Base-by-base conservation (phyloP, 1,284 basidiomycete genomes). In the Leccinum pseudoinsigne region DNA sequence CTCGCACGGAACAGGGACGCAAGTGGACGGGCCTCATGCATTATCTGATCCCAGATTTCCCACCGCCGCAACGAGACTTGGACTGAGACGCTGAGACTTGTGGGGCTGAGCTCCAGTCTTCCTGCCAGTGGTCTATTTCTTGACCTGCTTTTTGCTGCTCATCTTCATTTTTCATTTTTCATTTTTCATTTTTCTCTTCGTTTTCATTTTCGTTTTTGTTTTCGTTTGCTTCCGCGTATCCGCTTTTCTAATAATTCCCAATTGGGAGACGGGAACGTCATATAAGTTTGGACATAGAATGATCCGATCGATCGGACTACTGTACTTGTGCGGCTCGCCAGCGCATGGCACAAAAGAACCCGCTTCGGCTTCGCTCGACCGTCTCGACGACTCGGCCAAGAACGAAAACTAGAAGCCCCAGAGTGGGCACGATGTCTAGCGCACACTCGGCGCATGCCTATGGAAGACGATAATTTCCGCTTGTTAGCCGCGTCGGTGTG, bases 21-120 rank as follows among this genome's bases (percentile, higher is more conserved):
- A 60, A 6, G 11, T n/a, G 18, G 55, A 64, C 54, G 69, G 68
- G 54, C 26, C 74, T 71, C 42, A 62, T 78, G 42, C 79, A 79
- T 62, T 78, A 77, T 69, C 62, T 78, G 58, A 79, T 78, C 36
- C 79, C 79, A 11, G 79, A 80, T 63, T 72, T 81, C 73, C 79
- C 80, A n/a, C 70, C 71, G 16, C 71, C 72, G 11, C 69, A 66
- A 64, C 68, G 51, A 62, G 64, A 74, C 28, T 65, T 66, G 78
- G 54, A 59, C n/a, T 63, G 55, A 56, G 28, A 36, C 45, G 18
- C n/a, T 53, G 14, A 53, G 50, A 11, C n/a, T 16, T 53, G 50
- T 26, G 45, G 45, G 45, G 18, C 47, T 23, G 21, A 40, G 38
- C 45, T 47, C 45, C 18, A 7, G 21, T 34, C 31, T 34, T 34